Percentiles rank a stretch among this genome's conserved stretches.
Evolutionary conservation across 148 eudicot genomes (phyloP).

Genomic region (Rhododendron vialii): DNA sequence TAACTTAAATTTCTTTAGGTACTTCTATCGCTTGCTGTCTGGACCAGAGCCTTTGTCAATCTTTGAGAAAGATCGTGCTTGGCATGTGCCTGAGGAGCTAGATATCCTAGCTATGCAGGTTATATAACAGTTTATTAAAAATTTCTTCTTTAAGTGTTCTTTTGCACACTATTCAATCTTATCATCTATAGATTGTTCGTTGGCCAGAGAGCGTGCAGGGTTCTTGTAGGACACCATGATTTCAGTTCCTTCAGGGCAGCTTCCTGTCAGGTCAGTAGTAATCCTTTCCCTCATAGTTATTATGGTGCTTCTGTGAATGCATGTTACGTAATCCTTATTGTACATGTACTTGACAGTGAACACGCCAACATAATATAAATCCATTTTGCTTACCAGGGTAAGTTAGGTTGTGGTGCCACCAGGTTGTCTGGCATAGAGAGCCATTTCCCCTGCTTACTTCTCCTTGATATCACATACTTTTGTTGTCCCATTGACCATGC

Average conservation of each 20-base stretch:
- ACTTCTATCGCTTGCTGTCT: conserved; percentile 81
- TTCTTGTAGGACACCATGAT: conserved; percentile 85
- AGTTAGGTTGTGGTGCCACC: not conserved
- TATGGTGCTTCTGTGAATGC: not conserved
- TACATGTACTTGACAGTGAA: not conserved
- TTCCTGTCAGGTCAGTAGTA: conserved; percentile 72
- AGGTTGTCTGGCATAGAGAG: not conserved
- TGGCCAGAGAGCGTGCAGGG: conserved; percentile 74
- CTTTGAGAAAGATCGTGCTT: conserved; percentile 85
- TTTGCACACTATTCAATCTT: conserved; percentile 6
- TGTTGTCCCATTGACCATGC: not conserved
- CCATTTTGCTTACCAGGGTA: not conserved
- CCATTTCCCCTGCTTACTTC: not conserved
- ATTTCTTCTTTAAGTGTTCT: conserved; percentile 2
- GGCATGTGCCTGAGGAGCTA: conserved; percentile 88
- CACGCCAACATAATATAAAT: not conserved
- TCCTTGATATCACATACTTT: not conserved
- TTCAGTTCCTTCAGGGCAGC: conserved; percentile 95
- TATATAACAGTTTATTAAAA: conserved; percentile 3
- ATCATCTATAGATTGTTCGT: not conserved
- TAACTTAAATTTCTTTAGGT: conserved; percentile 38
- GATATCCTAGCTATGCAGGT: conserved; percentile 89
- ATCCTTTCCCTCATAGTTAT: not conserved
- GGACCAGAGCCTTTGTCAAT: conserved; percentile 69
- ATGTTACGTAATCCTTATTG: not conserved